Evolutionary conservation across 2,329 filamentous ascomycete genomes (phyloP).

Genomic region (Clarireedia monteithiana): DNA sequence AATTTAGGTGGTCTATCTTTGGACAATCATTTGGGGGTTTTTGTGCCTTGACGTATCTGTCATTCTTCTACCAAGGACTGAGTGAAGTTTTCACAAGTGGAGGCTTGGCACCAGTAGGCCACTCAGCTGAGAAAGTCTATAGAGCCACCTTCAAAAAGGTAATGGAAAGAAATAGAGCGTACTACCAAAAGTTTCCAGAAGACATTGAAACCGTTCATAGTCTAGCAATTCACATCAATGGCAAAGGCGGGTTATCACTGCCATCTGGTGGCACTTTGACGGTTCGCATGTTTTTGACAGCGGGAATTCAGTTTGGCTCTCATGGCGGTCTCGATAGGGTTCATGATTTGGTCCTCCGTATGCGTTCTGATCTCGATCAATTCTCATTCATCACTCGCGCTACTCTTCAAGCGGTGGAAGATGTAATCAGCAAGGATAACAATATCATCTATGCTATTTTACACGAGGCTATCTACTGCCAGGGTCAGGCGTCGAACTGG

Average conservation of each 20-base stretch:
- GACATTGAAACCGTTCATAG: constrained; percentile 60
- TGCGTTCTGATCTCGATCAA: constrained; percentile 64
- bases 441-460: constrained; percentile 78
- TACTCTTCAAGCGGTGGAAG: constrained; percentile 62
- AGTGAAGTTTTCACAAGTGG: constrained; percentile 80
- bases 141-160: constrained; percentile 61
- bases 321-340: constrained; percentile 70
- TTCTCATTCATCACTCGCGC: constrained; percentile 70
- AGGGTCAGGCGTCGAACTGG: constrained; percentile 62
- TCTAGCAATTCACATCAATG: constrained; percentile 38
- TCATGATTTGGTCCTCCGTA: constrained; percentile 65
- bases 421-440: constrained; percentile 46
- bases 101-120: constrained; percentile 70
- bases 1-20: constrained; percentile 67
- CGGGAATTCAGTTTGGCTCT: constrained; percentile 71
- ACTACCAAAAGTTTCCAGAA: constrained; percentile 75
- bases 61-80: constrained; percentile 67
- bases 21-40: constrained; percentile 94
- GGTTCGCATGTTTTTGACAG: constrained; percentile 63
- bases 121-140: constrained; percentile 69
- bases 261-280: constrained; percentile 69
- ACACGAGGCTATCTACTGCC: constrained; percentile 84
- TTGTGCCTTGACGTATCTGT: constrained; percentile 75
- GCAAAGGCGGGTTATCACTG: constrained; percentile 51
- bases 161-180: constrained; percentile 63